phyloP scores from a whole-genome alignment of 1,284 basidiomycete species.

The Trametes polyzona region DNA sequence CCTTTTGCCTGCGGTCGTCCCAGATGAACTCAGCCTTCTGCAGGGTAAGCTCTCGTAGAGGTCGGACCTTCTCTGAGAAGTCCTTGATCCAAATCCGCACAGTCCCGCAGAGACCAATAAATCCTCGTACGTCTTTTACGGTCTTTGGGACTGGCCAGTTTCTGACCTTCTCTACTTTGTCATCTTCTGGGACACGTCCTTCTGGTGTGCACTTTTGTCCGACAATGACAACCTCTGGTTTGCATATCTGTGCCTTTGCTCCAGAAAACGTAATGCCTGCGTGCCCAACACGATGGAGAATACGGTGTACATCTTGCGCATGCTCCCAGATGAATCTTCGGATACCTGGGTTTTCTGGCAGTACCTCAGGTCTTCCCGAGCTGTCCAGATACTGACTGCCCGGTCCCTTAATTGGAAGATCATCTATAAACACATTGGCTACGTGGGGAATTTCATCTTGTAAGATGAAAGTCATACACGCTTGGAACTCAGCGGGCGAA shows the following conservation, averaged over 20 bases:
- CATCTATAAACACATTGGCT: not conserved
- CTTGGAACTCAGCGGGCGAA: not conserved
- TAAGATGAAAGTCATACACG: not conserved
- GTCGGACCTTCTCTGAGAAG: slow-evolving; percentile 26
- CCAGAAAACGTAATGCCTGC: slow-evolving; percentile 38
- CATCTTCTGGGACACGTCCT: slow-evolving; percentile 35
- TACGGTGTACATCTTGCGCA: slow-evolving; percentile 26
- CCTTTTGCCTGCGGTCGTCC: not conserved
- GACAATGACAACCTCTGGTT: slow-evolving; percentile 33
- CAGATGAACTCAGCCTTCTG: not conserved
- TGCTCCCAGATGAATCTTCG: slow-evolving; percentile 36
- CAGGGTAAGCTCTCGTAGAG: not conserved
- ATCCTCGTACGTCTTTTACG: slow-evolving; percentile 35
- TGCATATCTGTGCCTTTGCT: slow-evolving; percentile 30
- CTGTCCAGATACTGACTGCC: not conserved
- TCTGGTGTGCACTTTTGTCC: slow-evolving; percentile 33
- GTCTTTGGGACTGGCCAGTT: slow-evolving; percentile 35
- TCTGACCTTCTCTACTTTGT: slow-evolving; percentile 32
- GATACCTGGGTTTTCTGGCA: slow-evolving; percentile 31
- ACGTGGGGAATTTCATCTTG: not conserved
- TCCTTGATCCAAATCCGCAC: slow-evolving; percentile 37
- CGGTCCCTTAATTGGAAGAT: not conserved
- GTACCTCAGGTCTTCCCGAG: not conserved
- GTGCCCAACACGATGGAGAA: slow-evolving; percentile 31
- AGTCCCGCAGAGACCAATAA: slow-evolving; percentile 38